Evolutionary conservation across 441 rosid genomes (phyloP).

Genomic region (Raphanus hybrid): DNA sequence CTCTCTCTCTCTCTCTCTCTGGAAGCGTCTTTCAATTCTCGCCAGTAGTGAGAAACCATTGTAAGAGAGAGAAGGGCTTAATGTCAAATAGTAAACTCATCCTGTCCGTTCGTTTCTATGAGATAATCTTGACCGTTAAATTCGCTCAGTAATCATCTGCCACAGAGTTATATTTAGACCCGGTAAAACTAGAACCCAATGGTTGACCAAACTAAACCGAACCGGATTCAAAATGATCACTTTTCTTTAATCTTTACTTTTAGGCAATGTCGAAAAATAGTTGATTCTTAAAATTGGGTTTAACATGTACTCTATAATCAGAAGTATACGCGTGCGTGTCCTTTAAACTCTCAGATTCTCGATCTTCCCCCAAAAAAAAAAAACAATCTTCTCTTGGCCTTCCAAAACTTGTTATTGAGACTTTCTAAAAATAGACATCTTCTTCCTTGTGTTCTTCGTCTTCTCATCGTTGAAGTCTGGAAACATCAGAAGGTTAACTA

Average conservation of each 20-base stretch:
- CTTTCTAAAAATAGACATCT: slow-evolving; percentile 25
- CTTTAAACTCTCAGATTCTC: slow-evolving; percentile 38
- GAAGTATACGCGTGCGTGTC: slow-evolving; percentile 37
- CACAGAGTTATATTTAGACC: slow-evolving; percentile 8
- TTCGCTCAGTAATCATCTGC: slow-evolving; percentile 5
- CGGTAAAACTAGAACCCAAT: slow-evolving; percentile 26
- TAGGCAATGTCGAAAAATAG: slow-evolving; percentile 45
- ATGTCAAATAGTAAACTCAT: slow-evolving; percentile 13
- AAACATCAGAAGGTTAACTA: slow-evolving; percentile 25
- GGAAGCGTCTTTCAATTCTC: slow-evolving; percentile 38
- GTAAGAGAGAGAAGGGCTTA: slow-evolving; percentile 25
- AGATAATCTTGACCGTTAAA: slow-evolving; percentile 28
- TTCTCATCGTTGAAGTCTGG: slow-evolving; percentile 13
- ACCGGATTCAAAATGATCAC: slow-evolving; percentile 1
- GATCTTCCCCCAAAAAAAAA: slow-evolving; percentile 9
- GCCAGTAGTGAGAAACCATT: slow-evolving; percentile 34
- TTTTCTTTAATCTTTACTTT: slow-evolving; percentile 25
- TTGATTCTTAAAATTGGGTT: slow-evolving; percentile 32
- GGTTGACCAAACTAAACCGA: not conserved
- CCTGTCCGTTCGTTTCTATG: slow-evolving; percentile 35
- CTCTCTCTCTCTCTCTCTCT: slow-evolving; percentile 33
- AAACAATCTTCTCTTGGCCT: slow-evolving; percentile 3
- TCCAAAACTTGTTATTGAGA: slow-evolving; percentile 24
- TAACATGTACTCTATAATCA: not conserved
- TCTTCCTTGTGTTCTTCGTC: slow-evolving; percentile 40